These are phyloP conservation scores for Diaporthe nobilis DNA, from an alignment of 2,329 filamentous ascomycete species.

Conservation along the genomic window DNA sequence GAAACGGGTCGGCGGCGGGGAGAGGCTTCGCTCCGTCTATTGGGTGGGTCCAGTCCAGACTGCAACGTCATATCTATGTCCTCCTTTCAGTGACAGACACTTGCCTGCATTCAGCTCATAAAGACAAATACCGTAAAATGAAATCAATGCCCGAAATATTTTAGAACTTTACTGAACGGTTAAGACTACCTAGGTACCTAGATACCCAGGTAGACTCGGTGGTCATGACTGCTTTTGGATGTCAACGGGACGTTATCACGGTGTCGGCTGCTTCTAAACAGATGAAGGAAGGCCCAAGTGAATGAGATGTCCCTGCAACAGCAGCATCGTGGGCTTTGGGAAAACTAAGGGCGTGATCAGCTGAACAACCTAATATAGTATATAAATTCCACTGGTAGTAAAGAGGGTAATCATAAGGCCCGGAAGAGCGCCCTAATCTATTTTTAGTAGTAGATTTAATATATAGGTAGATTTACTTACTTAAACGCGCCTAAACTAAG, in stretches of 20 bases:
- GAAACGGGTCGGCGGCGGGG: conserved; percentile 5
- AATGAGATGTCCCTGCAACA: not conserved
- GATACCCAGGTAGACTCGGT: too few relatives aligned
- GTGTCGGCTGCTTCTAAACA: not conserved
- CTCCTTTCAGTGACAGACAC: not conserved
- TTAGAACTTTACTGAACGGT: not conserved
- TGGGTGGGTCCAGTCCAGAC: conserved; percentile 5
- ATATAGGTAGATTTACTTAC: too few relatives aligned
- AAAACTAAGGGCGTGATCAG: too few relatives aligned
- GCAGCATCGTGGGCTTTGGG: not conserved
- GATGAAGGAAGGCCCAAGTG: not conserved
- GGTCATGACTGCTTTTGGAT: not conserved
- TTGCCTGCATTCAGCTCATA: not conserved
- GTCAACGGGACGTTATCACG: too few relatives aligned
- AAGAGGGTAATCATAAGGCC: too few relatives aligned
- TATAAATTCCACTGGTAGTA: too few relatives aligned
- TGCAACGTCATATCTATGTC: not conserved
- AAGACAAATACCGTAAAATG: not conserved
- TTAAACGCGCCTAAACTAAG: too few relatives aligned
- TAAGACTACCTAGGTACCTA: not conserved
- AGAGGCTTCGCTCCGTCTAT: not conserved
- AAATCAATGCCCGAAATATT: not conserved
- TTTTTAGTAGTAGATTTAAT: too few relatives aligned
- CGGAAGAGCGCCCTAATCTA: too few relatives aligned
- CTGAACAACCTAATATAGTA: too few relatives aligned